phyloP scores from a whole-genome alignment of 257 asterid genomes.

The Solanum sejunctum region DNA sequence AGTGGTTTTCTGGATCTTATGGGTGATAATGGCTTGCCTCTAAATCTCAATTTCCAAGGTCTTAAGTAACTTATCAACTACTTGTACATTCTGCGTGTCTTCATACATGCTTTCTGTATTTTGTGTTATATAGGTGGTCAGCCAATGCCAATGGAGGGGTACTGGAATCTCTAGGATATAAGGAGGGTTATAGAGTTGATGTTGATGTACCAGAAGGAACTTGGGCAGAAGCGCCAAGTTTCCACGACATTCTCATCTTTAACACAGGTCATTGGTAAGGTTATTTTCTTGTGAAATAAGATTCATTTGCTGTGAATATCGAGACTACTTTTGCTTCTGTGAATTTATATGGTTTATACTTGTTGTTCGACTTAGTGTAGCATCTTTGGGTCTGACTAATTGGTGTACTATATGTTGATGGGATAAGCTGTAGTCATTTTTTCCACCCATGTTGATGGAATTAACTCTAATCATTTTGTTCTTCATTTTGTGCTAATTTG shows the following conservation, averaged over 20 bases:
- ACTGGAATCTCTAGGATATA: constrained; percentile 84
- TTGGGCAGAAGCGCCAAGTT: constrained; percentile 66
- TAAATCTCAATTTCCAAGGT: neutral
- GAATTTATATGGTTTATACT: neutral
- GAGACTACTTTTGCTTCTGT: neutral
- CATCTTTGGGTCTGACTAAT: neutral
- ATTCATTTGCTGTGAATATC: neutral
- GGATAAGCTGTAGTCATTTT: neutral
- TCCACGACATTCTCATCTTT: constrained; percentile 75
- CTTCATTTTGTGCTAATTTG: neutral
- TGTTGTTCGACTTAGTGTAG: neutral
- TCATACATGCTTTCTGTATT: neutral
- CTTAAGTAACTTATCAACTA: neutral
- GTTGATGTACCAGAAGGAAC: constrained; percentile 88
- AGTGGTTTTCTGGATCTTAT: neutral
- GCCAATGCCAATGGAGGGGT: constrained; percentile 44
- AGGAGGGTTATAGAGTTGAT: constrained; percentile 80
- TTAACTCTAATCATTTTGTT: neutral
- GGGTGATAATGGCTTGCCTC: neutral
- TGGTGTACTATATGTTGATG: neutral
- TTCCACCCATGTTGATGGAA: neutral
- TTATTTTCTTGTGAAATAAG: neutral
- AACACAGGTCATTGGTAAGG: constrained; percentile 94
- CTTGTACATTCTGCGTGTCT: neutral
- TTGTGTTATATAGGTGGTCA: constrained; percentile 53